Evolutionary conservation across 768 basidiomycete genomes (phyloP), one percentile per base, ranked within the genome.

Genomic region (Gelatoporia subvermispora): DNA sequence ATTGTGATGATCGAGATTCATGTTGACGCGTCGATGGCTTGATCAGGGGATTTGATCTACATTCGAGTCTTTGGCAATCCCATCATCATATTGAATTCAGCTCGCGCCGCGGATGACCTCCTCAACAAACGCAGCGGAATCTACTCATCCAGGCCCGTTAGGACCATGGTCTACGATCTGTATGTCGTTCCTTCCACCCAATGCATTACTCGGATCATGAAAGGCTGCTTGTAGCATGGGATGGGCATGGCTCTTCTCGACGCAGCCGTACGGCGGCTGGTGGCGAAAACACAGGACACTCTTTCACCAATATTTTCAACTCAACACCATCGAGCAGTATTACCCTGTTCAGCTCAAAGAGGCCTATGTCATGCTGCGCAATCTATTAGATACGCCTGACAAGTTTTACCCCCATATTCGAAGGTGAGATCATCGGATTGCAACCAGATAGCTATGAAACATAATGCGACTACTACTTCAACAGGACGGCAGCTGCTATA

Each of bases 121-220:
- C 48, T 65, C 22, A 59, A 64, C 20, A 59, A 60, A 44, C 63
- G 60, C 21, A 60, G 54, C 22, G 31, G 49, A 8, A 56, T 51
- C 3, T 65, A 61, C 44, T 63, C 61, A 16, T 56, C 51, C 36
- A 36, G 60, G 17, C 56, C 61, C 31, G 23, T 18, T 28, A 34
- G 53, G 23, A 47, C 56, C 22, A 58, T 62, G 43, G 45, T 50
- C 25, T 49, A 50, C 35, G 53, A 62, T 25, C 48, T 64, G 60
- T 63, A 35, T 31, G 59, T 48, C n/a, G 35, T 15, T 24, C 23
- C 13, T n/a, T 16, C 25, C 24, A 5, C 38, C 18, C 4, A 23
- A 17, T 35, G n/a, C 2, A 3, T 22, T 41, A 16, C 28, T 28
- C 16, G 37, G 15, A n/a, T 35, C 8, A 35, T 20, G 15, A 13